These are phyloP conservation scores for Globisporangium megalacanthum DNA, from an alignment of 352 stramenopile genomes.

Conservation along the genomic window DNA sequence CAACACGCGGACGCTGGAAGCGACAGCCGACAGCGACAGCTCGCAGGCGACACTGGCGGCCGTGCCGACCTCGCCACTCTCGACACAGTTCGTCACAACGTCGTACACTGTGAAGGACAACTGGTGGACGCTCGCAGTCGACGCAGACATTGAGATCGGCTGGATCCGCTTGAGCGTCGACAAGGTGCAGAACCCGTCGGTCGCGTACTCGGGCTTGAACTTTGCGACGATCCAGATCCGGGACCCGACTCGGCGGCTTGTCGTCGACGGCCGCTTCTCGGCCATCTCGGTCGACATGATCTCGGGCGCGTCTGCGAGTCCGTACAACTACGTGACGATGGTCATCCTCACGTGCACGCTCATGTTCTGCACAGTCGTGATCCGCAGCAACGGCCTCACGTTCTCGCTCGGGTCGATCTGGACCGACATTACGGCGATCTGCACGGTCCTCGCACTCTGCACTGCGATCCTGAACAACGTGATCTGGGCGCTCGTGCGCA, in stretches of 20 bases:
- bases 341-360: conserved; percentile 79
- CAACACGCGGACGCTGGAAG: not conserved
- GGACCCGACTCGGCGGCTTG: conserved; percentile 40
- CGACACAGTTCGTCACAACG: conserved; percentile 6
- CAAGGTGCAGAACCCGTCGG: conserved; percentile 67
- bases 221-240: conserved; percentile 51
- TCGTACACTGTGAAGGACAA: conserved; percentile 11
- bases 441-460: conserved; percentile 65
- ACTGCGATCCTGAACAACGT: conserved; percentile 83
- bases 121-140: conserved; percentile 44
- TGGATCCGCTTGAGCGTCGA: conserved; percentile 68
- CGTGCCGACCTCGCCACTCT: not conserved
- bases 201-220: conserved; percentile 65
- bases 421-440: conserved; percentile 84
- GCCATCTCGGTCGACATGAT: conserved; percentile 70
- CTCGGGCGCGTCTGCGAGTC: conserved; percentile 53
- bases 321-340: conserved; percentile 88
- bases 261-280: conserved; percentile 58
- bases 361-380: conserved; percentile 77
- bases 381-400: conserved; percentile 74
- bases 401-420: conserved; percentile 84
- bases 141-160: conserved; percentile 50
- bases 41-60: no score
- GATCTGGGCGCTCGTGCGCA: conserved; percentile 64
- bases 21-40: not conserved